These are phyloP conservation scores for Globisporangium paddicum DNA, from an alignment of 352 stramenopile genomes.

Conservation along the genomic window DNA sequence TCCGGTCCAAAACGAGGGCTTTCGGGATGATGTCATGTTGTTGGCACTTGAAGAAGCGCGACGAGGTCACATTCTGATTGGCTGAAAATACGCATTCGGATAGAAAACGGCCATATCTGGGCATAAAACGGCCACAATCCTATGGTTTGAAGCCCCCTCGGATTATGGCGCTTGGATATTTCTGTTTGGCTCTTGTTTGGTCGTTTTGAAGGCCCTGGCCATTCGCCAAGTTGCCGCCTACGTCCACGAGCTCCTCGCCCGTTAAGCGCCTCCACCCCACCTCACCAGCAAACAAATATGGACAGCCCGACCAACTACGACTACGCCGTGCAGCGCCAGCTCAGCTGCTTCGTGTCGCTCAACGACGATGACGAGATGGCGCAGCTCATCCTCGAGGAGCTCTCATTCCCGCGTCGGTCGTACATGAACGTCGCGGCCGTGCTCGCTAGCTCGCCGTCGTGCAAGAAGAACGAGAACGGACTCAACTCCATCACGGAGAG, in stretches of 20 bases:
- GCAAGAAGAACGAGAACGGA: slow-evolving; percentile 36
- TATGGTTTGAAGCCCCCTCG: no score
- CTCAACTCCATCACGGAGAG: slow-evolving; percentile 77
- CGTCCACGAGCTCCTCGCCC: neutral
- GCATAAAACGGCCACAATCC: no score
- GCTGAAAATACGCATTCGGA: slow-evolving; percentile 6
- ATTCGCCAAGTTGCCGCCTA: slow-evolving; percentile 12
- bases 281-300: slow-evolving; percentile 21
- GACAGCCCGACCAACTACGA: slow-evolving; percentile 22
- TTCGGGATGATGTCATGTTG: slow-evolving; percentile 20
- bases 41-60: slow-evolving; percentile 2
- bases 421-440: slow-evolving; percentile 55
- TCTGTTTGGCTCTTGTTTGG: neutral
- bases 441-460: slow-evolving; percentile 60
- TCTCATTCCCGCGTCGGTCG: slow-evolving; percentile 49
- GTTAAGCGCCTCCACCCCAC: neutral
- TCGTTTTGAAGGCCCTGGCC: no score
- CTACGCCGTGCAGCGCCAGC: slow-evolving; percentile 51
- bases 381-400: slow-evolving; percentile 73
- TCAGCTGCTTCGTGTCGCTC: slow-evolving; percentile 71
- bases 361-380: slow-evolving; percentile 67
- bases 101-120: neutral
- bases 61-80: slow-evolving; percentile 6
- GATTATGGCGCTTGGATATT: slow-evolving; percentile 1
- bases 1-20: neutral